A percentile compares a stretch with the other conserved stretches of the same genome.
These are phyloP conservation scores for Thelonectria discophora DNA, from an alignment of 2,329 filamentous ascomycete species.

Conservation along the genomic window DNA sequence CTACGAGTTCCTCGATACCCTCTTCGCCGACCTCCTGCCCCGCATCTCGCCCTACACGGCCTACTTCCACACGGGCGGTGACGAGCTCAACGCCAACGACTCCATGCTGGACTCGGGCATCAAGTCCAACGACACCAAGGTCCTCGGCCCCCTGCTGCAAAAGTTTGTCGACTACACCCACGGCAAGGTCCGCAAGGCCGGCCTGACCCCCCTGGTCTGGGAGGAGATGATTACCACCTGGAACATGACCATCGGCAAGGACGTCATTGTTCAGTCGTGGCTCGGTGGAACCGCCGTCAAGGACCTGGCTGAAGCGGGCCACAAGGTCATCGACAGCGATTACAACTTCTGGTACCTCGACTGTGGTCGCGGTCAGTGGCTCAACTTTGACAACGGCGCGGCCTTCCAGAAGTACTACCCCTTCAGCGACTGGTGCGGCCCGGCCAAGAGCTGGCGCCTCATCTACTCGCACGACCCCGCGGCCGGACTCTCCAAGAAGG, in stretches of 20 bases:
- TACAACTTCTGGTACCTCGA: slow-evolving; percentile 87
- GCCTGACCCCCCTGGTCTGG: slow-evolving; percentile 82
- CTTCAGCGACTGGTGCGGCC: slow-evolving; percentile 83
- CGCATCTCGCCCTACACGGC: slow-evolving; percentile 72
- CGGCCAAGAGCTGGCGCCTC: slow-evolving; percentile 82
- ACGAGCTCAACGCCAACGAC: slow-evolving; percentile 80
- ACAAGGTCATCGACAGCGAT: slow-evolving; percentile 78
- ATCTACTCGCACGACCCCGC: slow-evolving; percentile 84
- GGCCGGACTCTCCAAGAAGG: slow-evolving; percentile 66
- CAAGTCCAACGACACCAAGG: slow-evolving; percentile 67
- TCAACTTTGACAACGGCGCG: slow-evolving; percentile 71
- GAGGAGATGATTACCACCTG: slow-evolving; percentile 85
- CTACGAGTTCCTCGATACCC: slow-evolving; percentile 73
- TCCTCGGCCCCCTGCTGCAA: slow-evolving; percentile 80
- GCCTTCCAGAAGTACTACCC: slow-evolving; percentile 67
- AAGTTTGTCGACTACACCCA: slow-evolving; percentile 78
- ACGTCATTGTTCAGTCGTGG: slow-evolving; percentile 85
- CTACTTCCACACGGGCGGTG: slow-evolving; percentile 88
- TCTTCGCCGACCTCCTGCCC: slow-evolving; percentile 81
- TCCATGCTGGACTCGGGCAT: slow-evolving; percentile 76
- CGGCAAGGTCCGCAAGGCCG: slow-evolving; percentile 67
- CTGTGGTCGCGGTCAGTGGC: slow-evolving; percentile 82
- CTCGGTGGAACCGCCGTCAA: slow-evolving; percentile 70
- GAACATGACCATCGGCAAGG: slow-evolving; percentile 75
- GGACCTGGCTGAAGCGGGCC: slow-evolving; percentile 67